Conservation (phyloP, 2,329 filamentous ascomycete genomes). For the Aaosphaeria pasadenensis region DNA sequence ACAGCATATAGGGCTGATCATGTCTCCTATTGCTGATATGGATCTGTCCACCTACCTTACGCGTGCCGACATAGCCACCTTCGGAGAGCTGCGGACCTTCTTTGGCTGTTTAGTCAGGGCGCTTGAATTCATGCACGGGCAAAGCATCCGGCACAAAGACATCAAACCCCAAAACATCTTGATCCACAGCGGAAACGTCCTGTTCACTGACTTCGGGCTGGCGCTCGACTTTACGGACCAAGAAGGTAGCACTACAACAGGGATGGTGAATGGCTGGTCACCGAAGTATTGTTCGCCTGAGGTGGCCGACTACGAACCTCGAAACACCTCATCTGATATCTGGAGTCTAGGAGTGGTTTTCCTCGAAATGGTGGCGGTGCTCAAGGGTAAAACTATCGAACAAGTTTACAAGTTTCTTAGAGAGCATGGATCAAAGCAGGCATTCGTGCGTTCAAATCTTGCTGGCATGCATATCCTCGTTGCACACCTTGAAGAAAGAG, state of each 20-base stretch:
- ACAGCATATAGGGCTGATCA: constrained; percentile 24
- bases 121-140: constrained; percentile 21
- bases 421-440: constrained; percentile 7
- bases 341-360: constrained; percentile 16
- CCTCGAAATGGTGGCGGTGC: constrained; percentile 12
- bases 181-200: constrained; percentile 13
- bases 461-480: constrained; percentile 4
- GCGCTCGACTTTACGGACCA: constrained; percentile 11
- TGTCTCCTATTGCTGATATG: constrained; percentile 21
- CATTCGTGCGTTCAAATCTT: constrained; percentile 8
- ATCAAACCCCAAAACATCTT: constrained; percentile 32
- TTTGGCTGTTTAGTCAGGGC: constrained; percentile 25
- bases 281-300: constrained; percentile 15
- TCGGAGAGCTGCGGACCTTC: constrained; percentile 12
- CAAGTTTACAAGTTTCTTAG: constrained; percentile 6
- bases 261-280: constrained; percentile 10
- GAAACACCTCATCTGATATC: constrained; percentile 13
- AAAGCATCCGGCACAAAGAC: constrained; percentile 25
- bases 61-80: constrained; percentile 2
- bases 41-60: constrained; percentile 13
- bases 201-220: constrained; percentile 28
- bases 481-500: constrained; percentile 3
- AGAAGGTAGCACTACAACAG: constrained; percentile 9
- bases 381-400: constrained; percentile 7
- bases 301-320: constrained; percentile 6